Conservation (phyloP, 2,329 filamentous ascomycete genomes). For the Aureobasidium pullulans region DNA sequence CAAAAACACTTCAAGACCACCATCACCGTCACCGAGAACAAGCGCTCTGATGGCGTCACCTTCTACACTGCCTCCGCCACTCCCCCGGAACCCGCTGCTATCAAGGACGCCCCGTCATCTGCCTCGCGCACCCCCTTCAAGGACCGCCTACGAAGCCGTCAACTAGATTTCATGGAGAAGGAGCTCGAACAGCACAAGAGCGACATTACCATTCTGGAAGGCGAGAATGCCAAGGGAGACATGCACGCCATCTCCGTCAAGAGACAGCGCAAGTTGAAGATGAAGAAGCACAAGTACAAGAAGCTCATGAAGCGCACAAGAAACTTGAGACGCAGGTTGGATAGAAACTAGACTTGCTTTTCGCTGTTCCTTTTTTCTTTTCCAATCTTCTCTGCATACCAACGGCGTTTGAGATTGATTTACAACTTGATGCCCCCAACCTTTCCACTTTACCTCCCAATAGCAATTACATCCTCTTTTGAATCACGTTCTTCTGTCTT, state of each 20-base stretch:
- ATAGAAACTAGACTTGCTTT: slow-evolving; percentile 18
- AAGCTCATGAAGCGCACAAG: slow-evolving; percentile 93
- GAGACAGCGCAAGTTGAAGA: slow-evolving; percentile 88
- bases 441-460: background rate
- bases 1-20: slow-evolving; percentile 17
- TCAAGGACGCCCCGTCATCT: slow-evolving; percentile 12
- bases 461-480: background rate
- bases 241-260: slow-evolving; percentile 87
- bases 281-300: slow-evolving; percentile 99
- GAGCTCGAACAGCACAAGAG: slow-evolving; percentile 32
- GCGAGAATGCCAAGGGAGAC: slow-evolving; percentile 45
- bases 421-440: slow-evolving; percentile 8
- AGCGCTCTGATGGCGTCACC: slow-evolving; percentile 42
- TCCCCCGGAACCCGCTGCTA: slow-evolving; percentile 31
- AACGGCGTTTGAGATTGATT: slow-evolving; percentile 6
- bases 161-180: slow-evolving; percentile 32
- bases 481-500: background rate
- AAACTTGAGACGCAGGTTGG: slow-evolving; percentile 78
- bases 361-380: background rate
- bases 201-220: slow-evolving; percentile 11
- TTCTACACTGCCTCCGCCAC: slow-evolving; percentile 46
- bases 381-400: background rate
- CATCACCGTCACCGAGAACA: slow-evolving; percentile 45
- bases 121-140: slow-evolving; percentile 48
- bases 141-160: slow-evolving; percentile 61